Evolutionary conservation across 768 basidiomycete species (phyloP).

Genomic region (Leucogyrophana mollusca): DNA sequence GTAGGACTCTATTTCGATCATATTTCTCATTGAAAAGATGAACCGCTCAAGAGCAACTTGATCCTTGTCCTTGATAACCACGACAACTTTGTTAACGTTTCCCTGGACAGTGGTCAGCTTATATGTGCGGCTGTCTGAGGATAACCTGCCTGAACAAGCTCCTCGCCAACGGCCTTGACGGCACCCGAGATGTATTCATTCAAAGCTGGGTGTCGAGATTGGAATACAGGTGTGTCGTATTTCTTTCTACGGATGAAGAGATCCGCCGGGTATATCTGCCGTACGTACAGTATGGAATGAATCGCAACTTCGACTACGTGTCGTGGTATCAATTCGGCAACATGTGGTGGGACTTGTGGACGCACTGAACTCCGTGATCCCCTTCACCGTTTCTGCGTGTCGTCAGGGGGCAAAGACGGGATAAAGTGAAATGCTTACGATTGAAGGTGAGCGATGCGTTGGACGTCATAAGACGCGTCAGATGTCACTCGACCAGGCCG

Average conservation of each 20-base stretch:
- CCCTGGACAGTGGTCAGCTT: conserved; percentile 47
- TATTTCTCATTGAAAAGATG: conserved; percentile 81
- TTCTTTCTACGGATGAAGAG: conserved; percentile 87
- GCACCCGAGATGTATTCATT: conserved; percentile 90
- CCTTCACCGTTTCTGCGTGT: conserved; percentile 55
- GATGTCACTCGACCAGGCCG: not conserved
- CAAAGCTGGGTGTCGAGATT: conserved; percentile 88
- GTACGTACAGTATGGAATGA: conserved; percentile 88
- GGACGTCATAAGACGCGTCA: conserved; percentile 11
- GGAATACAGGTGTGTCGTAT: conserved; percentile 88
- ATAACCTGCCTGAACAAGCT: conserved; percentile 46
- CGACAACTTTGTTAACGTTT: conserved; percentile 71
- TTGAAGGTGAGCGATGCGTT: conserved; percentile 35
- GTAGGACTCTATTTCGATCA: conserved; percentile 70
- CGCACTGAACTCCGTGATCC: conserved; percentile 73
- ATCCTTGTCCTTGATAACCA: conserved; percentile 82
- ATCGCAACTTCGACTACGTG: conserved; percentile 87
- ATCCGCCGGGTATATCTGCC: conserved; percentile 87
- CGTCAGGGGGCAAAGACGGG: conserved; percentile 5
- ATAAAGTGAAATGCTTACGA: conserved; percentile 26
- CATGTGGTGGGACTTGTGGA: conserved; percentile 1
- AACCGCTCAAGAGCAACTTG: conserved; percentile 87
- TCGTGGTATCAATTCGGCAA: conserved; percentile 6
- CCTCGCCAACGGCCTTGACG: conserved; percentile 77
- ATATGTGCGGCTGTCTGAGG: not conserved